Conservation (phyloP, 768 basidiomycete species). For the Russula ochroleuca region DNA sequence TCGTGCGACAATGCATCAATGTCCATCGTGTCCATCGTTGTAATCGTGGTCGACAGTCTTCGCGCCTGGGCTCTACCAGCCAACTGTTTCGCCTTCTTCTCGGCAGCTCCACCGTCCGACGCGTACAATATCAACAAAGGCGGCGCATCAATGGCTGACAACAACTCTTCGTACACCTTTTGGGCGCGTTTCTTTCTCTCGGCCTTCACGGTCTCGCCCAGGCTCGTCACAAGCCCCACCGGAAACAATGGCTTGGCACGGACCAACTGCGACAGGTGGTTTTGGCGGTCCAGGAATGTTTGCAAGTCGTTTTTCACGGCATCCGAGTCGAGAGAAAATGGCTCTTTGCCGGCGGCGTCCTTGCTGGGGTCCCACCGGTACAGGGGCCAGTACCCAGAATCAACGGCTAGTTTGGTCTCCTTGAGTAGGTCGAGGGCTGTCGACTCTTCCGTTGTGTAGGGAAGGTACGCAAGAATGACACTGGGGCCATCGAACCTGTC, state of each 20-base stretch:
- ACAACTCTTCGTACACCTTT: slow-evolving; percentile 77
- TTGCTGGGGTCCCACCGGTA: slow-evolving; percentile 96
- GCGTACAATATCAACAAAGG: slow-evolving; percentile 89
- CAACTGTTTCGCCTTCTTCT: slow-evolving; percentile 91
- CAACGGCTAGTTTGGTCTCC: slow-evolving; percentile 95
- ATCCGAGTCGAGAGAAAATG: slow-evolving; percentile 91
- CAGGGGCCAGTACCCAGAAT: slow-evolving; percentile 95
- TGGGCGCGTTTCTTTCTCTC: slow-evolving; percentile 78
- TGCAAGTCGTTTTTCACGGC: slow-evolving; percentile 89
- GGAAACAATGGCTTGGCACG: slow-evolving; percentile 77
- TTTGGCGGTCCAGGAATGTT: slow-evolving; percentile 92
- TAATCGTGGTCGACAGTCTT: slow-evolving; percentile 70
- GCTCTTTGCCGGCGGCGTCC: slow-evolving; percentile 68
- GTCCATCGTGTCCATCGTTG: slow-evolving; percentile 76
- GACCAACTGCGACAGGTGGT: slow-evolving; percentile 91
- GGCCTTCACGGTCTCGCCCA: slow-evolving; percentile 80
- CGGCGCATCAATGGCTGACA: slow-evolving; percentile 82
- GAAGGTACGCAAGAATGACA: slow-evolving; percentile 90
- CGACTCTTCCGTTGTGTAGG: slow-evolving; percentile 72
- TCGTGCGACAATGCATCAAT: slow-evolving; percentile 64
- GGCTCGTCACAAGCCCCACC: slow-evolving; percentile 72
- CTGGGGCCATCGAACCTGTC: slow-evolving; percentile 87
- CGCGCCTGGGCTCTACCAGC: slow-evolving; percentile 77
- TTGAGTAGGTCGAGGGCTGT: slow-evolving; percentile 88
- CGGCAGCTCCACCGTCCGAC: slow-evolving; percentile 92